These are phyloP conservation scores for Yamadazyma taylorii DNA, from an alignment of 1,139 yeast genomes.

Conservation along the genomic window DNA sequence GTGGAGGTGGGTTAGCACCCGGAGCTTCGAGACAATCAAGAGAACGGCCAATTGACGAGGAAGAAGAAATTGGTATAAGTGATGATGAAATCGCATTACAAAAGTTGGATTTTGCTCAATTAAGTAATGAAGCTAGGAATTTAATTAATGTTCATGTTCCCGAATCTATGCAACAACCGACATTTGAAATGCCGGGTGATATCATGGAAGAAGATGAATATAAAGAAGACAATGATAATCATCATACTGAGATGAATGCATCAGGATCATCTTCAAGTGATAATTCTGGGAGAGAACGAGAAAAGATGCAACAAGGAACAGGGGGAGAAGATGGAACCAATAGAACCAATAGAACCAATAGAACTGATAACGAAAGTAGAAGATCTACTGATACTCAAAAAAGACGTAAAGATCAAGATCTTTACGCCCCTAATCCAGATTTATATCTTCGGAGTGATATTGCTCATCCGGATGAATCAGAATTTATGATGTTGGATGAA, in stretches of 20 bases:
- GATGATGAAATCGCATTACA: constrained; percentile 33
- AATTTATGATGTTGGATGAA: constrained; percentile 35
- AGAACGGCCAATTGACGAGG: constrained; percentile 23
- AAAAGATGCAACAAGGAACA: constrained; percentile 4
- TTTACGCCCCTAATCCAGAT: constrained; percentile 52
- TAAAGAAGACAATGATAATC: constrained; percentile 1
- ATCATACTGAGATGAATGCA: constrained; percentile 3
- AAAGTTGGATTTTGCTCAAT: constrained; percentile 32
- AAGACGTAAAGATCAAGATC: constrained; percentile 14
- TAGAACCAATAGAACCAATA: constrained; percentile 1
- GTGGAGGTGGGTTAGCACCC: constrained; percentile 47
- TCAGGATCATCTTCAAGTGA: constrained; percentile 18
- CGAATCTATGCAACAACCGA: constrained; percentile 16
- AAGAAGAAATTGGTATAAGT: constrained; percentile 22
- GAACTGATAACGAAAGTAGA: constrained; percentile 2
- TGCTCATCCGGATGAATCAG: constrained; percentile 28
- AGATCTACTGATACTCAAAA: constrained; percentile 2
- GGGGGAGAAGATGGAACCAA: background rate
- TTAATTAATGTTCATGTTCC: constrained; percentile 41
- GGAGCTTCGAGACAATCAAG: constrained; percentile 32
- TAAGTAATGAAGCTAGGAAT: constrained; percentile 43
- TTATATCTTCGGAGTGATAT: constrained; percentile 34
- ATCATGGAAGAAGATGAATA: background rate
- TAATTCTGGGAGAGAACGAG: constrained; percentile 10
- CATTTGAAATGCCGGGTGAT: constrained; percentile 2